A percentile compares a stretch with the other conserved stretches of the same genome.
Evolutionary conservation across 805 yeast species (phyloP).

Genomic region (Saccharomycopsis babjevae): DNA sequence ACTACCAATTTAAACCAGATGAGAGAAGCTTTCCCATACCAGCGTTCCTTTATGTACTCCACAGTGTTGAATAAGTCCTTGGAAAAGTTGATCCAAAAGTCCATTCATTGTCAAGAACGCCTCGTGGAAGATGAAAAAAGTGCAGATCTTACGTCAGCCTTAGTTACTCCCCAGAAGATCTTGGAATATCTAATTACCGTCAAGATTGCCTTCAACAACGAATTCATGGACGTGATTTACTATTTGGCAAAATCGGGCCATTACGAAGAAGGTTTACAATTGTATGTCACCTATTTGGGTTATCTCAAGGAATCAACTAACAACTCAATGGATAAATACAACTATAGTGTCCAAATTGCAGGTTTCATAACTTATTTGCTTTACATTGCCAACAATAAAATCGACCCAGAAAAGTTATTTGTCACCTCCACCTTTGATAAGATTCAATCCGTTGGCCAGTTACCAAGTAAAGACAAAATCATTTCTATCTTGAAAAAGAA

Average conservation of each 20-base stretch:
- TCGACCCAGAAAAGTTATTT: background rate
- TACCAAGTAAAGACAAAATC: background rate
- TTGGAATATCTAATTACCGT: conserved; percentile 3
- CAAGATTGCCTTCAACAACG: conserved; percentile 3
- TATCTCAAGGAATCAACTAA: conserved; percentile 4
- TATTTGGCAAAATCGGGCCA: background rate
- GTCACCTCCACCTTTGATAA: conserved; percentile 1
- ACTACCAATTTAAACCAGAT: background rate
- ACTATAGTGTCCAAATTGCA: background rate
- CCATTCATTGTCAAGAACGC: background rate
- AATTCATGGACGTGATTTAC: conserved; percentile 5
- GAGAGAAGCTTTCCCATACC: background rate
- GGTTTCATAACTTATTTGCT: conserved; percentile 10
- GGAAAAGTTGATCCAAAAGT: conserved; percentile 3
- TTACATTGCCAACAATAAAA: conserved; percentile 1
- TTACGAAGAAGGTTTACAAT: conserved; percentile 5
- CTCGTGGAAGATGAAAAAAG: background rate
- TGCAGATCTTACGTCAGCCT: background rate
- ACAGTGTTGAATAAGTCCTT: background rate
- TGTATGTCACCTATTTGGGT: conserved; percentile 3
- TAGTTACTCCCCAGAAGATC: background rate
- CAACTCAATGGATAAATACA: background rate
- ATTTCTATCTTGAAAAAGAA: background rate
- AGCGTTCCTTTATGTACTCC: background rate
- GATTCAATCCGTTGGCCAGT: background rate